phyloP scores from a whole-genome alignment of 768 basidiomycete genomes.

The Leccinum variicolor region DNA sequence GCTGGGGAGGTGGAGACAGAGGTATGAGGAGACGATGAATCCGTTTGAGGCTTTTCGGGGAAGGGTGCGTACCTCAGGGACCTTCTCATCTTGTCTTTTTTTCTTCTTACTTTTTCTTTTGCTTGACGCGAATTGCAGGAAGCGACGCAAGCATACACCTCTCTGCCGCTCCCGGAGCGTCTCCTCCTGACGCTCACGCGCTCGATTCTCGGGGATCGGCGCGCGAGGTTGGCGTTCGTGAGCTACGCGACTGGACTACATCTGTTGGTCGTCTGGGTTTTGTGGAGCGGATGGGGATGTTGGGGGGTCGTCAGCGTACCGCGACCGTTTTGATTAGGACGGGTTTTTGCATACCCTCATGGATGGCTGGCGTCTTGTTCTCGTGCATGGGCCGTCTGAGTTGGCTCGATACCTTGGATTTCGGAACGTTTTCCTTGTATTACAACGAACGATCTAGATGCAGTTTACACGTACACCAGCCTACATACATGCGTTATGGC shows the following conservation, averaged over 20 bases:
- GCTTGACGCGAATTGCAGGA: constrained; percentile 53
- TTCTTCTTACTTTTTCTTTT: not conserved
- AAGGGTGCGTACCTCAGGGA: constrained; percentile 54
- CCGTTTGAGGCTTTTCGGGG: constrained; percentile 98
- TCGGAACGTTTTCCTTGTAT: not conserved
- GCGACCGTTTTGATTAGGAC: constrained; percentile 10
- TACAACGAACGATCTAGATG: not conserved
- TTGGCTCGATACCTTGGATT: not conserved
- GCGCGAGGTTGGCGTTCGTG: constrained; percentile 87
- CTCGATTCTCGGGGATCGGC: constrained; percentile 82
- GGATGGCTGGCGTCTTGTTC: not conserved
- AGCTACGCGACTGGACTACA: constrained; percentile 82
- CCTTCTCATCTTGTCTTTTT: not conserved
- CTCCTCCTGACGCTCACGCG: constrained; percentile 83
- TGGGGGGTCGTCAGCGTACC: constrained; percentile 34
- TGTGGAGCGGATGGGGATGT: constrained; percentile 57
- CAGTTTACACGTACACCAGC: not conserved
- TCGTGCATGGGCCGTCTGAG: not conserved
- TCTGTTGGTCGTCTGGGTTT: constrained; percentile 74
- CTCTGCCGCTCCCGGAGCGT: constrained; percentile 88
- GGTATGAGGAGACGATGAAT: constrained; percentile 97
- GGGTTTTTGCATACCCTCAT: no score
- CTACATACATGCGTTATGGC: not conserved
- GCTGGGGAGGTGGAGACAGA: constrained; percentile 82
- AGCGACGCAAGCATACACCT: constrained; percentile 89